Conservation (phyloP, 345 rosid species). For the Cardamine resedifolia region DNA sequence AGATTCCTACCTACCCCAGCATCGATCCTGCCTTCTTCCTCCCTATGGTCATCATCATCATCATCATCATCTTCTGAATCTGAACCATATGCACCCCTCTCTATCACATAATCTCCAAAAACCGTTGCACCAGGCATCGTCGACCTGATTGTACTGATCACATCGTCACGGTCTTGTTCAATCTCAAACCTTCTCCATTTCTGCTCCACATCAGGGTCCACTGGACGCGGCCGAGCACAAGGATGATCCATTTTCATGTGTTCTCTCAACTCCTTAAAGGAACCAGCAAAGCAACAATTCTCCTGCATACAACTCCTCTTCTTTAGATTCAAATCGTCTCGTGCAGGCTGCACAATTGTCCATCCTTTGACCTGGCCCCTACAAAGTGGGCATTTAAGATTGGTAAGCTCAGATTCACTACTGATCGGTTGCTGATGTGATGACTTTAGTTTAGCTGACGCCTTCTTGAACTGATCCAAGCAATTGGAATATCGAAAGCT, state of each 20-base stretch:
- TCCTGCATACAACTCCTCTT: slow-evolving; percentile 95
- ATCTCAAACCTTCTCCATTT: not conserved
- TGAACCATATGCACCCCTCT: not conserved
- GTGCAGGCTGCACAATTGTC: slow-evolving; percentile 89
- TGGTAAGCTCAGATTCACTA: slow-evolving; percentile 51
- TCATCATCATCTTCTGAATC: not conserved
- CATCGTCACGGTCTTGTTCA: not conserved
- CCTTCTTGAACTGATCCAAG: slow-evolving; percentile 88
- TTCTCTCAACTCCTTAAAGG: slow-evolving; percentile 83
- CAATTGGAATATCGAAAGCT: slow-evolving; percentile 93
- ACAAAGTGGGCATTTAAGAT: slow-evolving; percentile 89
- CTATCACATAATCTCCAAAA: not conserved
- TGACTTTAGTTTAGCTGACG: slow-evolving; percentile 59
- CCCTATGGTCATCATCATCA: not conserved
- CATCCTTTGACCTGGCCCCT: slow-evolving; percentile 97
- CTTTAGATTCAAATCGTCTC: slow-evolving; percentile 67
- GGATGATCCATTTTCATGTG: slow-evolving; percentile 87
- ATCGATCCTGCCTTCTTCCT: not conserved
- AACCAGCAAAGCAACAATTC: slow-evolving; percentile 64
- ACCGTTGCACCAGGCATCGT: not conserved
- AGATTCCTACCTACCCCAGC: not conserved
- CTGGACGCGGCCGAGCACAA: slow-evolving; percentile 69
- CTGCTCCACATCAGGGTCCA: slow-evolving; percentile 72
- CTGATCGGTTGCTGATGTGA: slow-evolving; percentile 40
- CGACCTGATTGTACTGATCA: not conserved